Percentiles rank a stretch among this genome's conserved stretches.
These are phyloP conservation scores for Globisporangium uncinulatum DNA, from an alignment of 352 stramenopile genomes.

Conservation along the genomic window DNA sequence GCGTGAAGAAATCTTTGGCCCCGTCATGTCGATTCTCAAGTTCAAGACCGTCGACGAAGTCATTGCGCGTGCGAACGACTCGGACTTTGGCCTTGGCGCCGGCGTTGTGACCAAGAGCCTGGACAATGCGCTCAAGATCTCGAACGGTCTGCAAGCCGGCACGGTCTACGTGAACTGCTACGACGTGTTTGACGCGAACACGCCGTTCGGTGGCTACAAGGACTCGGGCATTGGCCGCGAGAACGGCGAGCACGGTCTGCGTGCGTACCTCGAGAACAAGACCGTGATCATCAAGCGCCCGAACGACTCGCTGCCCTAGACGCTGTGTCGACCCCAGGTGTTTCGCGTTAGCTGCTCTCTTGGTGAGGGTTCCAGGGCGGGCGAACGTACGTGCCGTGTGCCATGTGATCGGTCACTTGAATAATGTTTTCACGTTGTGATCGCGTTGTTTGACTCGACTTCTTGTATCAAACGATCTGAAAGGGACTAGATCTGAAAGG, in stretches of 20 bases:
- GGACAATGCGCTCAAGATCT: constrained; percentile 82
- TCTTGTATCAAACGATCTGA: too few species aligned
- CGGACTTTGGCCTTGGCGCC: constrained; percentile 81
- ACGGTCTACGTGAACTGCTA: constrained; percentile 96
- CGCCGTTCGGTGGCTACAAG: constrained; percentile 88
- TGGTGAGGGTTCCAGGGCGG: neutral
- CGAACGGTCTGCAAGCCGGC: constrained; percentile 82
- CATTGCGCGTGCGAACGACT: constrained; percentile 83
- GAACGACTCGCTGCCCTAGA: constrained; percentile 32
- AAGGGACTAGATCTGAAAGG: too few species aligned
- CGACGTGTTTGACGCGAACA: constrained; percentile 80
- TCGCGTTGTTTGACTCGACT: too few species aligned
- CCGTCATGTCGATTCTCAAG: constrained; percentile 85
- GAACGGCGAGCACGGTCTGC: constrained; percentile 62
- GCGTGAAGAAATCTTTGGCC: constrained; percentile 92
- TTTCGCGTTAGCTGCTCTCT: neutral
- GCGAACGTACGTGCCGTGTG: neutral
- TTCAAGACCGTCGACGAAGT: constrained; percentile 89
- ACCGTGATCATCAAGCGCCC: constrained; percentile 68
- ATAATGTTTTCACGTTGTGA: too few species aligned
- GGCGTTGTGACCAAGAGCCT: constrained; percentile 88
- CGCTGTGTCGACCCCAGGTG: neutral
- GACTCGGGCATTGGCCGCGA: constrained; percentile 83
- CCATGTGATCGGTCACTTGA: neutral
- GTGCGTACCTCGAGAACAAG: constrained; percentile 79